These are phyloP conservation scores for Anisodus acutangulus DNA, from an alignment of 257 asterid genomes.

Conservation along the genomic window DNA sequence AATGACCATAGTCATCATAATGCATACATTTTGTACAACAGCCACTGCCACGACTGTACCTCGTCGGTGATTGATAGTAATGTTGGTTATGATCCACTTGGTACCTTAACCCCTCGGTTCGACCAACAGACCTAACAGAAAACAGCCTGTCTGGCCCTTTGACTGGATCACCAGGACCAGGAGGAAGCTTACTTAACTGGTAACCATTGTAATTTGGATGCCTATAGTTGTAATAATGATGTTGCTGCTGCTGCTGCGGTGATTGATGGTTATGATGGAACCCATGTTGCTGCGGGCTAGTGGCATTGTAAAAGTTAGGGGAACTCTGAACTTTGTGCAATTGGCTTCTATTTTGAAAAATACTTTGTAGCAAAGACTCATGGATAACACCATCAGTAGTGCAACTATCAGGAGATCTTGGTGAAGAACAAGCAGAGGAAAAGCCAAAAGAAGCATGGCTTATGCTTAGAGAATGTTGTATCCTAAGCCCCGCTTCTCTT, in stretches of 20 bases:
- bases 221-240: slow-evolving; percentile 32
- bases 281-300: slow-evolving; percentile 39
- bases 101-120: slow-evolving; percentile 53
- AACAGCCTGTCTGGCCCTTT: slow-evolving; percentile 52
- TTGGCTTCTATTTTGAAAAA: slow-evolving; percentile 26
- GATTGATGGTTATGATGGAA: slow-evolving; percentile 38
- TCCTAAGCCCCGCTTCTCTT: slow-evolving; percentile 30
- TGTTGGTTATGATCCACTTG: slow-evolving; percentile 51
- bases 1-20: slow-evolving; percentile 43
- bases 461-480: slow-evolving; percentile 39
- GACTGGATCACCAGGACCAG: slow-evolving; percentile 37
- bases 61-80: slow-evolving; percentile 33
- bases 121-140: slow-evolving; percentile 50
- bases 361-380: slow-evolving; percentile 30
- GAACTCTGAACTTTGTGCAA: slow-evolving; percentile 74
- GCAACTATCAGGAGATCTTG: slow-evolving; percentile 63
- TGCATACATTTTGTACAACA: slow-evolving; percentile 43
- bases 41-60: slow-evolving; percentile 51
- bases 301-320: slow-evolving; percentile 62
- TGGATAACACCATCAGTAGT: slow-evolving; percentile 41
- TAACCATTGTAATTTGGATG: slow-evolving; percentile 36
- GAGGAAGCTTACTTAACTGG: slow-evolving; percentile 48
- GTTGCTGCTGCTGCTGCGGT: background rate
- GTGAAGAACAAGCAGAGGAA: slow-evolving; percentile 64
- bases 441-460: slow-evolving; percentile 39